These are phyloP conservation scores for Pyricularia sp. DNA, from an alignment of 2,329 filamentous ascomycete species.

Conservation along the genomic window DNA sequence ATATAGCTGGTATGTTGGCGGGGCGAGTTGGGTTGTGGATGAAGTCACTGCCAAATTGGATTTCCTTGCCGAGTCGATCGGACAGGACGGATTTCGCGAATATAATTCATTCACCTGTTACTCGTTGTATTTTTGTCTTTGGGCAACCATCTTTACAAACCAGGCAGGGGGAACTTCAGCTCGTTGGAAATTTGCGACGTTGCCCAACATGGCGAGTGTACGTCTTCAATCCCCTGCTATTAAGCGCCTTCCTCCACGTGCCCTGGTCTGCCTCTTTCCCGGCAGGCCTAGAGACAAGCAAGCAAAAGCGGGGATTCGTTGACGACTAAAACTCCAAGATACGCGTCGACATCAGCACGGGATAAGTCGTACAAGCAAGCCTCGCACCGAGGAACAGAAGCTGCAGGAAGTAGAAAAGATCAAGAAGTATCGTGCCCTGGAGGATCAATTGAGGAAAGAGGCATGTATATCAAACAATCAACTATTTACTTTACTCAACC, in stretches of 20 bases:
- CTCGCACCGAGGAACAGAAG: slow-evolving; percentile 55
- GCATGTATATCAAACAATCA: slow-evolving; percentile 24
- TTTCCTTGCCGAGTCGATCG: not conserved
- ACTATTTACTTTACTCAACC: not conserved
- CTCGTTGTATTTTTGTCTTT: not conserved
- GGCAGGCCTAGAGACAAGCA: not conserved
- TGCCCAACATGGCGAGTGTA: slow-evolving; percentile 8
- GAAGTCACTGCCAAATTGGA: not conserved
- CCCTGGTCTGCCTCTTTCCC: not conserved
- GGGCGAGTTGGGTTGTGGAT: not conserved
- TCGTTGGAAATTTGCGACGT: not conserved
- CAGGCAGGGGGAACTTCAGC: not conserved
- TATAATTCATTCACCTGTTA: not conserved
- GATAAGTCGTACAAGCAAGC: slow-evolving; percentile 54
- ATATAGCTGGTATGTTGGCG: not conserved
- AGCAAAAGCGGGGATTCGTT: not conserved
- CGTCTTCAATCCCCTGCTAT: not conserved
- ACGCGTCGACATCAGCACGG: slow-evolving; percentile 51
- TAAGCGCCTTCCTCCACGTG: not conserved
- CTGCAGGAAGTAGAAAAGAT: slow-evolving; percentile 65
- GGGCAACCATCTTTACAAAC: not conserved
- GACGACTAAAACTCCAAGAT: not conserved
- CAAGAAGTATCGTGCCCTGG: slow-evolving; percentile 58
- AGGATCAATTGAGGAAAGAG: slow-evolving; percentile 52
- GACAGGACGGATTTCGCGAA: not conserved